Base-by-base conservation (phyloP, 371 early-diverging fungal species). In the Enterocytospora artemiae region DNA sequence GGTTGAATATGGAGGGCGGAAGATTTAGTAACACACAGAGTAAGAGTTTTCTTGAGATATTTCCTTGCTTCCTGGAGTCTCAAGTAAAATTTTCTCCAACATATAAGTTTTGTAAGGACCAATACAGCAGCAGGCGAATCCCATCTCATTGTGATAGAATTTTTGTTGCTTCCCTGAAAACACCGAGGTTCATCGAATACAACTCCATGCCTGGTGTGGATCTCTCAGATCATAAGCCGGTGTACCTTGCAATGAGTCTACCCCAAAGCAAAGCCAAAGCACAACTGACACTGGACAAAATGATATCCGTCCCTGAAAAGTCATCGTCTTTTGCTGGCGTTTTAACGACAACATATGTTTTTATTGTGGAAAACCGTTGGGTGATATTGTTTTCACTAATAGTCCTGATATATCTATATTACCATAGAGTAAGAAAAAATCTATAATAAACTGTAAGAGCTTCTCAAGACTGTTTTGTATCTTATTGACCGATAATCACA, bases 141-240 rank as follows among this genome's bases (percentile, higher is more conserved):
- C 63, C 68, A 25, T 64, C 68, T 12, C 63, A 63, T 50, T 68
- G 68, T 32, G 68, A 68, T 25, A 52, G 68, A 46, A 49, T 68
- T 16, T 39, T 68, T 31, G 41, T 64, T 1, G 37, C 46, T 14
- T 41, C 45, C 18, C 31, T 14, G 4, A 30, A 25, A 2, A 14
- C 1, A 34, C 18, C 20, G 14, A 18, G 4, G 25, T 54, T 64
- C 20, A 33, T 31, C 36, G 25, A 53, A 18, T 68, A 68, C 39
- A 28, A 9, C 12, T 39, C 54, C 4, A 25, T 32, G 4, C 14
- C 22, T 4, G n/a, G 43, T 1, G 33, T 63, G 18, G 50, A 24
- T 24, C 9, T 37, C 22, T 53, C 54, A 16, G 68, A 68, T 34
- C 68, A 68, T 33, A 68, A 68, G 50, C 68, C 68, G 5, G 55